phyloP scores from a whole-genome alignment of 2,329 filamentous ascomycete genomes.

The Epichloe sylvatica region DNA sequence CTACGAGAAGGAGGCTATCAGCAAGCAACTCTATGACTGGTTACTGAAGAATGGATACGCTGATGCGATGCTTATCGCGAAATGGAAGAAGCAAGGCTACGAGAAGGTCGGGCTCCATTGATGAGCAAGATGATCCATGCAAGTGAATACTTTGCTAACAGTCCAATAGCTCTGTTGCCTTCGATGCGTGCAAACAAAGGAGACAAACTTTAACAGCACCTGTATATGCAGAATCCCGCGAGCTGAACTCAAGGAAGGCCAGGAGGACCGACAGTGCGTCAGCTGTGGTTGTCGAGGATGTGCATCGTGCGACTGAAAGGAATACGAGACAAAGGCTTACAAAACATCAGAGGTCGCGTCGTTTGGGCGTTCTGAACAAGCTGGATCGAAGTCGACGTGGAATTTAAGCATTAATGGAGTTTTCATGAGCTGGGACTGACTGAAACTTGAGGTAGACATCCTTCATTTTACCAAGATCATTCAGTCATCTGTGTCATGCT shows the following conservation, averaged over 20 bases:
- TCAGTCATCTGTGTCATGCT: constrained; percentile 18
- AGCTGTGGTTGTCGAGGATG: constrained; percentile 91
- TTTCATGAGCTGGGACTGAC: background rate
- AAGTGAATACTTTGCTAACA: background rate
- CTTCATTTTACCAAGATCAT: constrained; percentile 18
- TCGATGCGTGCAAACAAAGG: constrained; percentile 96
- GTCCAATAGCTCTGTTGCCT: constrained; percentile 67
- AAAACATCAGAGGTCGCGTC: background rate
- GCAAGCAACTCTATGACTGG: constrained; percentile 86
- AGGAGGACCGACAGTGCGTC: constrained; percentile 74
- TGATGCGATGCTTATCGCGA: constrained; percentile 88
- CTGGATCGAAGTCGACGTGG: background rate
- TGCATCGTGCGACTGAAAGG: constrained; percentile 59
- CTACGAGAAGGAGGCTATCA: constrained; percentile 95
- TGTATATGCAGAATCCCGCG: constrained; percentile 93
- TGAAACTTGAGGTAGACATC: constrained; percentile 22
- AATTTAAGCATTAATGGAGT: background rate
- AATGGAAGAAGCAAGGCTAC: constrained; percentile 99
- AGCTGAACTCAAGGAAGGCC: constrained; percentile 76
- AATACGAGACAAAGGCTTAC: background rate
- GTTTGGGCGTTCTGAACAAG: constrained; percentile 8
- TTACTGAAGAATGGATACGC: constrained; percentile 93
- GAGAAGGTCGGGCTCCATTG: constrained; percentile 56
- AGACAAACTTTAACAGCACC: constrained; percentile 96
- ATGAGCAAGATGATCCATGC: constrained; percentile 4